Base-by-base conservation (phyloP, 352 stramenopile species). In the Globisporangium camurandrum region DNA sequence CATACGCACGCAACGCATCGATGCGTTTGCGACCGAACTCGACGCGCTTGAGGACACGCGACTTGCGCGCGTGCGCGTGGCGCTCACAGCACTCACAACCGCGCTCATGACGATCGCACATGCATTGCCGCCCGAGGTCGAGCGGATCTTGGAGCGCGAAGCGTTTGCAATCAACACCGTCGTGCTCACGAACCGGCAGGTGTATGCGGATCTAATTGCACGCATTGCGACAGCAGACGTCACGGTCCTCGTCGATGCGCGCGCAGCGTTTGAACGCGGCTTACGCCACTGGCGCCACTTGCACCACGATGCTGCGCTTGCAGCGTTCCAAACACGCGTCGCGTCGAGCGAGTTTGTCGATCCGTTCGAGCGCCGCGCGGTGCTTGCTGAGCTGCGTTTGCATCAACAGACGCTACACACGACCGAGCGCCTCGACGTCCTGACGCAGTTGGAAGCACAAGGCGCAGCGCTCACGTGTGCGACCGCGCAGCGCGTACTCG, bases 111-210 rank as follows among this genome's bases (percentile, higher is more conserved):
- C 79, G n/a, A 86, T 65, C 0, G 74, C 73, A 22, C 66, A 87
- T 37, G 71, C 73, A 12, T 49, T 89, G 28, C 65, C 75, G 24
- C 57, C 63, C 34, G 78, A 88, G 64, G 72, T 87, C 17, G 78
- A 88, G 51, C 69, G 81, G 19, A 75, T 89, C 47, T 75, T 92
- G 27, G 81, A 90, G 56, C 56, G 49, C 20, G 78, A 92, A 55
- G 73, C 75, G 14, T 69, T 83, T 34, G 84, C 95, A 49, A 44
- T 93, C 0, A 94, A 96, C 50, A 64, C 66, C 0, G 83, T 95
- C 11, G 67, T 96, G 27, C 90, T 90, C 39, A 75, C 67, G 8
- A 96, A 96, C 47, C 66, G 80, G 9, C 67, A 68, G 40, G 62
- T 77, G 36, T 90, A 95, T 46, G 75, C 80, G 6, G 71, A 91